A percentile compares a stretch with the other conserved stretches of the same genome.
phyloP scores from a whole-genome alignment of 139 green algal genomes.

The Limnomonas spitsbergensis region DNA sequence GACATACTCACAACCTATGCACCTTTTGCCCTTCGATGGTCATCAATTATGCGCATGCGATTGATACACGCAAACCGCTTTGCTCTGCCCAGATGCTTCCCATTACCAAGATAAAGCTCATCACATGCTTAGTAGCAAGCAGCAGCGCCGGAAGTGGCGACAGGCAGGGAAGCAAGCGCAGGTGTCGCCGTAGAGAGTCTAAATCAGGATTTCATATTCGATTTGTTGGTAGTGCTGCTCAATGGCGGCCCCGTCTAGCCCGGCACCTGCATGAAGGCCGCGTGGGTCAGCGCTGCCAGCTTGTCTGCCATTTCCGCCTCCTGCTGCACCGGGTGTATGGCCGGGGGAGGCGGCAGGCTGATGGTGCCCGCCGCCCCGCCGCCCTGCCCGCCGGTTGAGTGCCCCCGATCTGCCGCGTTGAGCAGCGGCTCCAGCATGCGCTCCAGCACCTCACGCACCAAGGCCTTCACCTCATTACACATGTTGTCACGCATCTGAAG shows the following conservation, averaged over 20 bases:
- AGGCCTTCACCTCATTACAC: slow-evolving; percentile 43
- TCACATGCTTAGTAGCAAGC: too few relatives aligned
- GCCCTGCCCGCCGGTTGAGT: neutral
- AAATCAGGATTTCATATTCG: too few relatives aligned
- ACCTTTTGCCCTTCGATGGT: too few relatives aligned
- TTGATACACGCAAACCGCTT: too few relatives aligned
- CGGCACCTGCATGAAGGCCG: slow-evolving; percentile 61
- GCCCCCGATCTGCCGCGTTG: slow-evolving; percentile 1
- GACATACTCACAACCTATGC: too few relatives aligned
- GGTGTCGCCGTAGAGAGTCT: too few relatives aligned
- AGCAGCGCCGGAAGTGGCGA: too few relatives aligned
- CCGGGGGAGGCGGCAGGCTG: neutral
- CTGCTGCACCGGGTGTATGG: neutral
- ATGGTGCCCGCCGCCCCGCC: neutral
- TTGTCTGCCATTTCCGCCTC: slow-evolving; percentile 33
- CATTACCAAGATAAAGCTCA: too few relatives aligned
- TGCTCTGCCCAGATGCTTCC: too few relatives aligned
- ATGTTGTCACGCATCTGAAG: slow-evolving; percentile 37
- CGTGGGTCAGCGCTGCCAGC: slow-evolving; percentile 44
- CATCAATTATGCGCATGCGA: too few relatives aligned
- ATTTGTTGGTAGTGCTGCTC: too few relatives aligned
- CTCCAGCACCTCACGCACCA: slow-evolving; percentile 52
- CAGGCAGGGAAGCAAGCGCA: too few relatives aligned
- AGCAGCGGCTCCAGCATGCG: slow-evolving; percentile 53
- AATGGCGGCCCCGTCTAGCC: neutral